Evolutionary conservation across 768 basidiomycete genomes (phyloP), one percentile per base, ranked within the genome.

Genomic region (Suillus occidentalis): DNA sequence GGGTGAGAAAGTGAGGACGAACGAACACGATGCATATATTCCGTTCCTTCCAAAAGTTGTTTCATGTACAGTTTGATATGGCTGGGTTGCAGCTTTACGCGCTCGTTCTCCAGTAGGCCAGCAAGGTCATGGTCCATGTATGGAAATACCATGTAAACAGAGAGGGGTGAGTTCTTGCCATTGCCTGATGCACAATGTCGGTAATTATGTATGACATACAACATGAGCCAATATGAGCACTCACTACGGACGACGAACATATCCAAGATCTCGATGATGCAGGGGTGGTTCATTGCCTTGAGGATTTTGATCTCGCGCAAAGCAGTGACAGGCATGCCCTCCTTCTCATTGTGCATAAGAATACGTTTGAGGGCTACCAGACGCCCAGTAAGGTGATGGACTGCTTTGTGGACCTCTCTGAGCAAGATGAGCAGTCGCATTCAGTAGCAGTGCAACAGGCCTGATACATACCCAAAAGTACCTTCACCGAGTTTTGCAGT

Each of bases 71-170:
- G 80, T 79, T 99, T 99, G 78, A 98, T 95, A 66, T 95, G 88
- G 69, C 90, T 90, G 9, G 89, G 87, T 59, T 86, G 85, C 4
- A 97, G 80, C 69, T 90, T 89, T 65, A 95, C 95, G 34, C 91
- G 85, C 65, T 92, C 90, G 72, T 99, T 98, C 76, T 96, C 94
- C 65, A 99, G 79, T 45, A 99, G 76, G 3, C 97, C 97, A 2
- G 97, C 95, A 13, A 99, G 86, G 77, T 99, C 97, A 72, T 99
- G 97, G 72, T 99, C 97, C 97, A 99, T 99, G 78, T 98, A 99
- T 0, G 97, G 97, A 72, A 99, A 99, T 49, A 98, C 97, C 95
- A 99, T 97, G 78, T 93, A 97, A 16, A 98, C 93, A 5, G 92
- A 93, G 62, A 94, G 79, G 31, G 90, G 87, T 14, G 76, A 73